These are phyloP conservation scores for Epithele typhae DNA, from an alignment of 768 basidiomycete genomes.

Conservation along the genomic window DNA sequence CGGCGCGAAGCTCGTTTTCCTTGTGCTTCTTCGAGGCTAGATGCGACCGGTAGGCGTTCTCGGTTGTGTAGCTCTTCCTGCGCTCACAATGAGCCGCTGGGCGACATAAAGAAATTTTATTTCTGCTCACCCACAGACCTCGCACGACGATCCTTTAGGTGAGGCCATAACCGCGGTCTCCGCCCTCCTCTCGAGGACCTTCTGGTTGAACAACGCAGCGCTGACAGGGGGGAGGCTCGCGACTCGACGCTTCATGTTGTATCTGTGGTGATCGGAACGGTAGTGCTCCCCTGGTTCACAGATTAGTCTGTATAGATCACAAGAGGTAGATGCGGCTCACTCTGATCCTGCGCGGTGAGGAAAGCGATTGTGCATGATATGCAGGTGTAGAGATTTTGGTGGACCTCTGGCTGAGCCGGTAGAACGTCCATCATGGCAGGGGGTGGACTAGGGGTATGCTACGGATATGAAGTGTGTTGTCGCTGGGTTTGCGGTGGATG, in stretches of 20 bases:
- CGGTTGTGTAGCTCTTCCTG: slow-evolving; percentile 86
- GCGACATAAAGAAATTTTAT: no score
- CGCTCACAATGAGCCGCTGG: not conserved
- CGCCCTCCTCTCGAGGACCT: slow-evolving; percentile 72
- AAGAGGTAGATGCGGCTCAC: slow-evolving; percentile 49
- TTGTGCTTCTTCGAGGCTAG: slow-evolving; percentile 86
- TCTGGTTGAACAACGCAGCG: slow-evolving; percentile 75
- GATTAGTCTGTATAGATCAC: no score
- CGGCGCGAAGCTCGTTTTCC: slow-evolving; percentile 60
- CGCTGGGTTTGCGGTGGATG: no score
- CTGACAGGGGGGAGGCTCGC: slow-evolving; percentile 86
- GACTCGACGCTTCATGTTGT: slow-evolving; percentile 97
- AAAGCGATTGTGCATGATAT: slow-evolving; percentile 90
- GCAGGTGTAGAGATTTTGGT: slow-evolving; percentile 65
- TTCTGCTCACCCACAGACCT: slow-evolving; percentile 81
- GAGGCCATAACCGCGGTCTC: slow-evolving; percentile 71
- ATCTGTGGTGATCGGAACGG: slow-evolving; percentile 91
- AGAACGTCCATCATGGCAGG: slow-evolving; percentile 9
- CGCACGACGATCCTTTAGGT: slow-evolving; percentile 58
- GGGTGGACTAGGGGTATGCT: not conserved
- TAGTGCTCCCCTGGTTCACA: slow-evolving; percentile 69
- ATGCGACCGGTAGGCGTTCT: slow-evolving; percentile 88
- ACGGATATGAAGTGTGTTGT: no score
- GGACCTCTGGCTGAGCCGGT: slow-evolving; percentile 3
- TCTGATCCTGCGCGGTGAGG: slow-evolving; percentile 74